Base-by-base conservation (phyloP, 2,329 filamentous ascomycete genomes). In the Berkeleyomyces rouxiae region DNA sequence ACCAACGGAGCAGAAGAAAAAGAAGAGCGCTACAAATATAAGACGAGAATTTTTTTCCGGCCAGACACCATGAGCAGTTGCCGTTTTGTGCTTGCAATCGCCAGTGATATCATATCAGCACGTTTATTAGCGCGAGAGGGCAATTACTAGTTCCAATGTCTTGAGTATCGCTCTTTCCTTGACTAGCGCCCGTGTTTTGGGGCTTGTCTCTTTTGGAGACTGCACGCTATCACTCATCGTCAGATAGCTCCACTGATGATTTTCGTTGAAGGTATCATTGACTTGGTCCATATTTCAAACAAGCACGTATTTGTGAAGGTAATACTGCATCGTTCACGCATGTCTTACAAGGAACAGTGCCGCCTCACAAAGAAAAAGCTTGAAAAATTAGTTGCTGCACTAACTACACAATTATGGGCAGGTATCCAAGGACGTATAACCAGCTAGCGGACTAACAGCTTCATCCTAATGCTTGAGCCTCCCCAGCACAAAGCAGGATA, bases 1-100 rank as follows among this genome's bases (percentile, higher is more conserved):
- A 62, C 43, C 39, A 62, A 31, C n/a, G 51, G 51, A 58, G 44
- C 53, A 23, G 33, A 62, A 31, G 46, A 7, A 47, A n/a, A 62
- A 7, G 55, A 16, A 42, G 7, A 37, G 16, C 3, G 16, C 33
- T 16, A 33, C 31, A 46, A 37, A 42, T 36, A 39, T n/a, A 31
- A 31, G 33, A 62, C 31, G 7, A 62, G 49, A 42, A 47, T 16
- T 7, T 7, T 47, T 9, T 47, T 1, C 23, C 23, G 23, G 23
- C 23, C 23, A 23, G 23, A 23, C 23, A 23, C 23, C 23, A 23
- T 23, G 23, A 23, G 23, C 23, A 23, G 23, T 23, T 23, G 23
- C 23, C 23, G 23, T 23, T 23, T 23, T 23, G 23, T 23, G 23
- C 23, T 23, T 23, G 23, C 23, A 23, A 23, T 23, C 23, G 23